Percentiles rank a stretch among this genome's conserved stretches.
Conservation (phyloP, 192 early-diverging fungal genomes). For the Umbelopsis isabellina region DNA sequence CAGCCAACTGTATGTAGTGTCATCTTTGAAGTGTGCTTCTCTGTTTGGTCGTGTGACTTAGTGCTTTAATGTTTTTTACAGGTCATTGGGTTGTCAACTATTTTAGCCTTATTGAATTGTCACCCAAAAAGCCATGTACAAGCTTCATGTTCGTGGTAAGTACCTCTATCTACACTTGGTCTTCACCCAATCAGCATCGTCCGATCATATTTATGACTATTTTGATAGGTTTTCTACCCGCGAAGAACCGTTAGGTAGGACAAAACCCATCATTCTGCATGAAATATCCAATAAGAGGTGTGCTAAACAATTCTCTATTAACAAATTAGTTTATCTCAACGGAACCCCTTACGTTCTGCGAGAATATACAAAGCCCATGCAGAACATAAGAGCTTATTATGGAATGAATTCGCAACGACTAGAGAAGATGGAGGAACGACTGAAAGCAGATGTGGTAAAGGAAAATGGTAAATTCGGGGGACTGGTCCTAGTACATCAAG, state of each 20-base stretch:
- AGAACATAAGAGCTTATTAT: constrained; percentile 54
- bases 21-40: background rate
- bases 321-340: constrained; percentile 60
- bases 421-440: constrained; percentile 59
- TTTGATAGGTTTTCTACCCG: constrained; percentile 41
- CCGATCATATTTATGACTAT: constrained; percentile 10
- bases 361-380: constrained; percentile 53
- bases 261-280: background rate
- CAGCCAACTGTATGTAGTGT: constrained; percentile 55
- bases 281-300: background rate
- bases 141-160: constrained; percentile 38
- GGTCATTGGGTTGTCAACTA: constrained; percentile 54
- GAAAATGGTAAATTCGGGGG: constrained; percentile 51
- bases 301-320: background rate
- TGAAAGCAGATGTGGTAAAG: constrained; percentile 60
- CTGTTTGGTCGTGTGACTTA: constrained; percentile 3
- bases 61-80: background rate
- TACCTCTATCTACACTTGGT: background rate
- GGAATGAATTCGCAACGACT: constrained; percentile 61
- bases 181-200: background rate
- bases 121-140: constrained; percentile 39
- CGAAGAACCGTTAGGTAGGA: constrained; percentile 44
- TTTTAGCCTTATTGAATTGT: constrained; percentile 57
- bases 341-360: constrained; percentile 63
- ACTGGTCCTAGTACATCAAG: constrained; percentile 66